A percentile compares a stretch with the other conserved stretches of the same genome.
Conservation (phyloP, 805 yeast species). For the Candida xyloterini region DNA sequence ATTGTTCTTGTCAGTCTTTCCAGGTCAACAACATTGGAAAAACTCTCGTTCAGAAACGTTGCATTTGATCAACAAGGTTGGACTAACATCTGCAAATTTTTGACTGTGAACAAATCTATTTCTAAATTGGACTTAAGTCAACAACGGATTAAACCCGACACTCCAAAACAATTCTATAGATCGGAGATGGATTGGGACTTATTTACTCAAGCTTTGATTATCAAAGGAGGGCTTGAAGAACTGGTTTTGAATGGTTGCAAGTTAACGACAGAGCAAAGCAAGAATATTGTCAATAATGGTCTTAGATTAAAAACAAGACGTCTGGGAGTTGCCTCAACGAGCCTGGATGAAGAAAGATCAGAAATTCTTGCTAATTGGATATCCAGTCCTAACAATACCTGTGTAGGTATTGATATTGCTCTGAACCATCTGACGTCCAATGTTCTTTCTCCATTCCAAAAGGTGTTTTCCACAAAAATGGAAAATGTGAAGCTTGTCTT, state of each 20-base stretch:
- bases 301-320: conserved; percentile 43
- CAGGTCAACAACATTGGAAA: conserved; percentile 43
- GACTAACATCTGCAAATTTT: conserved; percentile 47
- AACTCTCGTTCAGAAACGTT: conserved; percentile 52
- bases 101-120: conserved; percentile 40
- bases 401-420: conserved; percentile 55
- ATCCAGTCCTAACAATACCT: conserved; percentile 39
- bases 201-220: conserved; percentile 40
- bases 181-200: conserved; percentile 53
- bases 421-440: conserved; percentile 50
- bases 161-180: conserved; percentile 37
- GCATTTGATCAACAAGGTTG: conserved; percentile 53
- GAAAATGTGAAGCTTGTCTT: conserved; percentile 39
- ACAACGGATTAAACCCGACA: conserved; percentile 48
- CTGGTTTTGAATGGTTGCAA: conserved; percentile 57
- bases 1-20: conserved; percentile 46
- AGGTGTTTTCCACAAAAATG: conserved; percentile 33
- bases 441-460: conserved; percentile 44
- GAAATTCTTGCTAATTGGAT: conserved; percentile 48
- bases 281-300: conserved; percentile 40
- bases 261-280: conserved; percentile 40
- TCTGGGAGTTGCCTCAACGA: conserved; percentile 53
- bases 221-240: conserved; percentile 54
- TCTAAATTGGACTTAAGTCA: conserved; percentile 56
- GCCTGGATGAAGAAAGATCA: conserved; percentile 41